Percentiles rank a stretch among this genome's conserved stretches.
These are phyloP conservation scores for Coemansia sp. DNA, from an alignment of 192 early-diverging fungal genomes.

Conservation along the genomic window DNA sequence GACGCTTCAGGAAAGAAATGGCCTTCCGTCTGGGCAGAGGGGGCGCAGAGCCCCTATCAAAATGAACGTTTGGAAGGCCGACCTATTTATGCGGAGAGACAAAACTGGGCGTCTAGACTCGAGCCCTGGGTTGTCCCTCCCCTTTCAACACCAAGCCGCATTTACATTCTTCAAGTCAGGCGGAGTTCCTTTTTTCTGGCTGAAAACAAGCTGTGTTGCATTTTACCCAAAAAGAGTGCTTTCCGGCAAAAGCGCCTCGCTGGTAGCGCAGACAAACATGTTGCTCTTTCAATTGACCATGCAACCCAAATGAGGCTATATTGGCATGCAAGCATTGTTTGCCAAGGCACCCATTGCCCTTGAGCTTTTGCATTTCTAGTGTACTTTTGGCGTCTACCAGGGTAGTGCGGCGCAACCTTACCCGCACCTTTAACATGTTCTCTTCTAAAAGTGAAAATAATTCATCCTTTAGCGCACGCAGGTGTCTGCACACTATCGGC, in stretches of 20 bases:
- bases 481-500: background rate
- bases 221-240: constrained; percentile 11
- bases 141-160: constrained; percentile 5
- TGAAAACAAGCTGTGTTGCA: background rate
- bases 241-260: background rate
- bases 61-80: constrained; percentile 8
- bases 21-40: background rate
- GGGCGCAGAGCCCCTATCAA: background rate
- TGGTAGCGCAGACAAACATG: constrained; percentile 1
- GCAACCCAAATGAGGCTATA: constrained; percentile 17
- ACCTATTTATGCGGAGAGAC: constrained; percentile 13
- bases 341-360: background rate
- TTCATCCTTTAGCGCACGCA: background rate
- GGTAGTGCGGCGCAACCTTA: background rate
- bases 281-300: background rate
- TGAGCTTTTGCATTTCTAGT: background rate
- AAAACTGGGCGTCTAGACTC: constrained; percentile 5
- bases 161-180: constrained; percentile 6
- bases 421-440: too few species aligned
- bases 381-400: background rate
- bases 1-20: background rate
- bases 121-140: background rate
- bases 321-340: constrained; percentile 8
- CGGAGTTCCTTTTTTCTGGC: background rate
- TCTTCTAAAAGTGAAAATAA: too few species aligned